These are phyloP conservation scores for Agaricus subrufescens DNA, from an alignment of 768 basidiomycete genomes.

Conservation along the genomic window DNA sequence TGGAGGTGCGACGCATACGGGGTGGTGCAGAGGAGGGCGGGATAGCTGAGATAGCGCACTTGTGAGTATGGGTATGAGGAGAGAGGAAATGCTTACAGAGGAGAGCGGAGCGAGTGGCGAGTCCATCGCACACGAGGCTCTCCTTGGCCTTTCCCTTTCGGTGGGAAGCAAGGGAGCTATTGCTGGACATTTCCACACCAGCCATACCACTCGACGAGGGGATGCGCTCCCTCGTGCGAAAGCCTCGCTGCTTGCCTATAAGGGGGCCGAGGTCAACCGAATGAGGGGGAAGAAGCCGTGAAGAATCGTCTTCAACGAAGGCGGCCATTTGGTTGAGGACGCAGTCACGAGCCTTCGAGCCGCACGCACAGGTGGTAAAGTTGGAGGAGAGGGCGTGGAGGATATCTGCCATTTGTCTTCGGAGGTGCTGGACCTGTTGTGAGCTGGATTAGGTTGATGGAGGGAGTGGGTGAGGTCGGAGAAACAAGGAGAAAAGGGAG, in stretches of 20 bases:
- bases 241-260: conserved; percentile 55
- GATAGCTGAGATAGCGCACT: neutral
- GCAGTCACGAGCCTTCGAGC: conserved; percentile 56
- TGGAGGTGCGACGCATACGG: conserved; percentile 2
- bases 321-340: conserved; percentile 58
- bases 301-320: conserved; percentile 40
- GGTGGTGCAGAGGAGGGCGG: neutral
- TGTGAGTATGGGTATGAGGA: neutral
- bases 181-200: conserved; percentile 41
- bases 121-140: conserved; percentile 5
- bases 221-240: conserved; percentile 53
- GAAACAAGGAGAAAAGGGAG: conserved; percentile 14
- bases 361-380: conserved; percentile 75
- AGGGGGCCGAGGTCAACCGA: conserved; percentile 57
- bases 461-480: conserved; percentile 13
- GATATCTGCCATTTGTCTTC: conserved; percentile 63
- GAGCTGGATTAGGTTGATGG: conserved; percentile 28
- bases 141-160: conserved; percentile 16
- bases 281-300: neutral
- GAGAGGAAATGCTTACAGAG: neutral
- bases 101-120: neutral
- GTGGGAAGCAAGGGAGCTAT: neutral
- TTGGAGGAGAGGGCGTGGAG: conserved; percentile 66
- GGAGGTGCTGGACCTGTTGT: conserved; percentile 46
- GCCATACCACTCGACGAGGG: conserved; percentile 58